Conservation (phyloP, 768 basidiomycete species). For the Podaxis carcinomalis region DNA sequence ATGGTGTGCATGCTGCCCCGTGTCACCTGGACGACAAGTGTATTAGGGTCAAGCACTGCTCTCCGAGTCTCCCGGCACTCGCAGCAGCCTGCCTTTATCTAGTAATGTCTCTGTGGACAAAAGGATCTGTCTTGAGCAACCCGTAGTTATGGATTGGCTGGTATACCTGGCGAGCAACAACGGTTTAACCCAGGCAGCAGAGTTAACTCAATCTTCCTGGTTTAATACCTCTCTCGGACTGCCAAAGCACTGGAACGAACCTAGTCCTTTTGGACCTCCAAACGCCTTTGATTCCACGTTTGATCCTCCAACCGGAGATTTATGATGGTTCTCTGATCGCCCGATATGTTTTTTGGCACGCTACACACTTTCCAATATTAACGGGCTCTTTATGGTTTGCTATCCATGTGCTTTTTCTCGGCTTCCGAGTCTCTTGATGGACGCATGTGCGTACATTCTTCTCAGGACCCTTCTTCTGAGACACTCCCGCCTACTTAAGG, state of each 20-base stretch:
- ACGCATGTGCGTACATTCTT: background rate
- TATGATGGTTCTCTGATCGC: background rate
- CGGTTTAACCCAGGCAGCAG: background rate
- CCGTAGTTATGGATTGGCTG: background rate
- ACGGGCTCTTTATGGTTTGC: background rate
- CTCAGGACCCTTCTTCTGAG: background rate
- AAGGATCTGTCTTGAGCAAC: background rate
- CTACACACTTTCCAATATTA: background rate
- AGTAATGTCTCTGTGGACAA: background rate
- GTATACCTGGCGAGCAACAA: background rate
- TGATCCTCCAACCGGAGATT: conserved; percentile 6
- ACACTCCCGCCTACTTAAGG: background rate
- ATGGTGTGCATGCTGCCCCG: background rate
- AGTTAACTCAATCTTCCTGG: background rate
- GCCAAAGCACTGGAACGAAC: background rate
- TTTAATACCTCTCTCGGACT: background rate
- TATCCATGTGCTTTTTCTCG: background rate
- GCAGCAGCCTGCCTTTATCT: background rate
- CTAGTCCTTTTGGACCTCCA: background rate
- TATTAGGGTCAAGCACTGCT: background rate
- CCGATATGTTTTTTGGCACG: background rate
- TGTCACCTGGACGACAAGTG: background rate
- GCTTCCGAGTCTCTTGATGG: background rate
- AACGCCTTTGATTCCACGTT: background rate
- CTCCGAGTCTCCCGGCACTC: background rate